phyloP scores from a whole-genome alignment of 371 early-diverging fungal species.

The Mucor mucedo region DNA sequence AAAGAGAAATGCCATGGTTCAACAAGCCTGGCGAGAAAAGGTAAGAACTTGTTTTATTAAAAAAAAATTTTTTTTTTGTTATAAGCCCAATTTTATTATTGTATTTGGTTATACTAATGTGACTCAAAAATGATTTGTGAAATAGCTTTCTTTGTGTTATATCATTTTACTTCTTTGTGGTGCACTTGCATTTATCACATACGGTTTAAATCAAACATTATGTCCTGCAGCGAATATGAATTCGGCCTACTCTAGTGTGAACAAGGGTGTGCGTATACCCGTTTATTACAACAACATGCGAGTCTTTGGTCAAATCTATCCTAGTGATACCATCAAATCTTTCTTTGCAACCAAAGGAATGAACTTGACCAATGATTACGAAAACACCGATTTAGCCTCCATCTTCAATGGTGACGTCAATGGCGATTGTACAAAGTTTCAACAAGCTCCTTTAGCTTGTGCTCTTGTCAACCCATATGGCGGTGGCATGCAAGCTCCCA shows the following conservation, averaged over 20 bases:
- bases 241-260: conserved; percentile 23
- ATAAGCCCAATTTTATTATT: no score
- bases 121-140: neutral
- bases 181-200: conserved; percentile 66
- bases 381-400: conserved; percentile 51
- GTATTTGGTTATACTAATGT: neutral
- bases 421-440: conserved; percentile 39
- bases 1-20: conserved; percentile 49
- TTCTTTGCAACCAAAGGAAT: conserved; percentile 47
- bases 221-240: conserved; percentile 40
- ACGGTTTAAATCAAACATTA: conserved; percentile 61
- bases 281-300: conserved; percentile 47
- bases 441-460: conserved; percentile 27
- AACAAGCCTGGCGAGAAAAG: conserved; percentile 78
- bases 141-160: conserved; percentile 70
- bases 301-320: conserved; percentile 55
- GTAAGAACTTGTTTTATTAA: conserved; percentile 26
- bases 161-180: conserved; percentile 67
- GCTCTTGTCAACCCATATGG: conserved; percentile 54
- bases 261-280: conserved; percentile 37
- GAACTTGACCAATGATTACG: conserved; percentile 54
- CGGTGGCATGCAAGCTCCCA: conserved; percentile 31
- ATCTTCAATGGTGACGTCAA: conserved; percentile 54
- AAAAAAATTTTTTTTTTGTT: neutral
- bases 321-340: conserved; percentile 38